These are phyloP conservation scores for Beta lomatogona DNA, from an alignment of 179 eudicot genomes.

Conservation along the genomic window DNA sequence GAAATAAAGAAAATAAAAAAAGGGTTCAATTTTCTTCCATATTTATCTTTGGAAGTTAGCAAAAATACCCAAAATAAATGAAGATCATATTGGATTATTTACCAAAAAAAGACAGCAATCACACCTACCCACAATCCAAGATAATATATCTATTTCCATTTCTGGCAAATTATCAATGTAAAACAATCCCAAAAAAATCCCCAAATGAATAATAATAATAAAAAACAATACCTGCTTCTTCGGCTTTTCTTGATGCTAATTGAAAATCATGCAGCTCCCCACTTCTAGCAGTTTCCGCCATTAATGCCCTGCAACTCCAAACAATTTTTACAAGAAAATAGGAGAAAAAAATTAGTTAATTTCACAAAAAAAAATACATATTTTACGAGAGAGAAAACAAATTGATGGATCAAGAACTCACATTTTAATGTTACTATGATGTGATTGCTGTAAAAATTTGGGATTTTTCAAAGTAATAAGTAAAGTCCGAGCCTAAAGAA, in stretches of 20 bases:
- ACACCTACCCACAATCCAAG: background rate
- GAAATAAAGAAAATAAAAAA: background rate
- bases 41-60: background rate
- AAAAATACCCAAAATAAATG: background rate
- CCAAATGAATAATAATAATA: background rate
- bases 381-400: background rate
- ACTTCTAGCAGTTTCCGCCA: constrained; percentile 54
- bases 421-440: constrained; percentile 14
- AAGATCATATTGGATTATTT: background rate
- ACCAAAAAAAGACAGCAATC: background rate
- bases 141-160: background rate
- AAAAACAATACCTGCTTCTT: constrained; percentile 72
- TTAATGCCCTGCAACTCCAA: constrained; percentile 37
- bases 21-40: background rate
- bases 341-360: background rate
- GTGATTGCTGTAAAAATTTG: background rate
- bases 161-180: background rate
- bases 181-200: background rate
- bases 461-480: background rate
- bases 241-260: constrained; percentile 89
- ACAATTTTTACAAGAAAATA: background rate
- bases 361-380: background rate
- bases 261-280: constrained; percentile 56
- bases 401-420: constrained; percentile 17
- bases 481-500: background rate